These are phyloP conservation scores for Trametes sanguinea DNA, from an alignment of 768 basidiomycete species.

Conservation along the genomic window DNA sequence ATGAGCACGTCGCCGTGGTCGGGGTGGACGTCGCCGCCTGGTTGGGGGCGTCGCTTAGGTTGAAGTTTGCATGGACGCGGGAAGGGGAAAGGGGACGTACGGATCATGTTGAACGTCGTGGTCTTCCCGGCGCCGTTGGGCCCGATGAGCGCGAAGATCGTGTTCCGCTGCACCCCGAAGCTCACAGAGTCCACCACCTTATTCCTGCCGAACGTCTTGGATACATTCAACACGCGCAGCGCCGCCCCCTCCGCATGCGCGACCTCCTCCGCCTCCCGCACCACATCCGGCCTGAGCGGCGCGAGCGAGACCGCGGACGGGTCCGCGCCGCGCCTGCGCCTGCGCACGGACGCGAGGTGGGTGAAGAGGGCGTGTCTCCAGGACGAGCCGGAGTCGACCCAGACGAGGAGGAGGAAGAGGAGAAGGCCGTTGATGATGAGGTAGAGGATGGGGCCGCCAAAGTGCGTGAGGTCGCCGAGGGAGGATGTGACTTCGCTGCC, in stretches of 20 bases:
- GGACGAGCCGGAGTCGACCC: slow-evolving; percentile 69
- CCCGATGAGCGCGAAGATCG: slow-evolving; percentile 72
- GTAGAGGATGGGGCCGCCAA: slow-evolving; percentile 76
- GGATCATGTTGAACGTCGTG: slow-evolving; percentile 79
- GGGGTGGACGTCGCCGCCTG: slow-evolving; percentile 69
- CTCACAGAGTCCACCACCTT: slow-evolving; percentile 74
- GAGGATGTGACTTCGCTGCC: slow-evolving; percentile 51
- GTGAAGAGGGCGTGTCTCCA: background rate
- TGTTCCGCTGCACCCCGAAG: slow-evolving; percentile 62
- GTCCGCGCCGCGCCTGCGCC: no score
- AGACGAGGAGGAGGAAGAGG: slow-evolving; percentile 65
- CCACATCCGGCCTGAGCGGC: slow-evolving; percentile 1
- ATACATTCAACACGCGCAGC: slow-evolving; percentile 62
- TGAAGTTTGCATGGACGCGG: no score
- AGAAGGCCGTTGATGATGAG: slow-evolving; percentile 61
- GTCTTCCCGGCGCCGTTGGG: slow-evolving; percentile 87
- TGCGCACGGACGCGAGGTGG: no score
- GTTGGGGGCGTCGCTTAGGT: no score
- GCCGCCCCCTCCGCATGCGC: slow-evolving; percentile 54
- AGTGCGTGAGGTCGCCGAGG: slow-evolving; percentile 57
- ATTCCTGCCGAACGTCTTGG: slow-evolving; percentile 56
- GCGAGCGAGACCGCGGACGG: background rate
- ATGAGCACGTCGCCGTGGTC: slow-evolving; percentile 71
- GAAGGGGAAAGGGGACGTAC: no score
- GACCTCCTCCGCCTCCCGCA: slow-evolving; percentile 49